These are phyloP conservation scores for Alternaria arbusti DNA, from an alignment of 2,329 filamentous ascomycete species.

Conservation along the genomic window DNA sequence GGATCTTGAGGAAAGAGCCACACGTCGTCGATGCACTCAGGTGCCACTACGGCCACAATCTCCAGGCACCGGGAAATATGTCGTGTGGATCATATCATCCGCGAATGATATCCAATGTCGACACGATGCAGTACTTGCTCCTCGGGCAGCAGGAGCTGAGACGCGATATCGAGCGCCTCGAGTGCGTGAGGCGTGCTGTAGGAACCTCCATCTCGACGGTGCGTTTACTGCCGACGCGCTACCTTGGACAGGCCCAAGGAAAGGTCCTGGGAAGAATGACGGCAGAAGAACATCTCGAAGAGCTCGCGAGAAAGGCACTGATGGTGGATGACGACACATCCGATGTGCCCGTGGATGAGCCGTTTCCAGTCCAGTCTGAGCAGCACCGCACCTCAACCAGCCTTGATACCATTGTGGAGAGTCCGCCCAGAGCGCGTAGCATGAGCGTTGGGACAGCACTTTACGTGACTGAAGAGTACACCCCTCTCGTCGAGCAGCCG, in stretches of 20 bases:
- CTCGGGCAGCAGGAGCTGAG: not conserved
- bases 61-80: not conserved
- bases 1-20: not conserved
- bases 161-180: conserved; percentile 2
- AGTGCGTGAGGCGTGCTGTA: not conserved
- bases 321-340: not conserved
- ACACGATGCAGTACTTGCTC: not conserved
- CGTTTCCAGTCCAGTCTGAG: not conserved
- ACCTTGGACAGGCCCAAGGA: not conserved
- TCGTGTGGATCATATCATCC: not conserved
- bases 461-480: not conserved
- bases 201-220: not conserved
- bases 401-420: not conserved
- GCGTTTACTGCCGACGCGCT: not conserved
- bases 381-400: not conserved
- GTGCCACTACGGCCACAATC: not conserved
- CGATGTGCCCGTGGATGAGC: not conserved
- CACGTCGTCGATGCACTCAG: not conserved
- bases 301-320: not conserved
- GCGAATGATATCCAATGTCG: not conserved
- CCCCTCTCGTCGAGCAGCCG: not conserved
- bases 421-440: not conserved
- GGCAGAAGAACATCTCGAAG: accelerated
- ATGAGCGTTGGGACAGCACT: not conserved
- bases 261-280: not conserved